These are phyloP conservation scores for Podospora comata DNA, from an alignment of 495 filamentous ascomycete species.

Conservation along the genomic window DNA sequence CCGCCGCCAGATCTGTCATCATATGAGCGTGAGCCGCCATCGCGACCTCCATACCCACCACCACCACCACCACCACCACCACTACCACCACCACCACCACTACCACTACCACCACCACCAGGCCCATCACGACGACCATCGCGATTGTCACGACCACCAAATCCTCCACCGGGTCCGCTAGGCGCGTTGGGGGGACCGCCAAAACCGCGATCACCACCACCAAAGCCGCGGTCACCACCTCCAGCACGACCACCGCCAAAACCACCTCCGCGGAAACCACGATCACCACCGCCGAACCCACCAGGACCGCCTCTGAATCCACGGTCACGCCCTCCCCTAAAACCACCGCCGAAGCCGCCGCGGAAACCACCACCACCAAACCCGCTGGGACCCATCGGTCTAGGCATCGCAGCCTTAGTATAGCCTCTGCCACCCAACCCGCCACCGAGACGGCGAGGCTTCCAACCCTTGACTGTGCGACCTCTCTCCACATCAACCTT, in stretches of 20 bases:
- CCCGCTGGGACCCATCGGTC: slow-evolving; percentile 70
- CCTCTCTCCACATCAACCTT: slow-evolving; percentile 96
- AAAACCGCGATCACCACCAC: slow-evolving; percentile 46
- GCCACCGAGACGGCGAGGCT: slow-evolving; percentile 85
- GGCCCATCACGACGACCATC: slow-evolving; percentile 43
- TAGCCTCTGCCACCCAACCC: slow-evolving; percentile 91
- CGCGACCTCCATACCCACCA: slow-evolving; percentile 49
- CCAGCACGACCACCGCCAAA: slow-evolving; percentile 57
- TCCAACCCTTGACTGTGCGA: slow-evolving; percentile 91
- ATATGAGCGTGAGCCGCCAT: slow-evolving; percentile 55
- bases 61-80: slow-evolving; percentile 49
- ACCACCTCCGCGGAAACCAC: slow-evolving; percentile 54
- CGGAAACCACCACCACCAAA: slow-evolving; percentile 62
- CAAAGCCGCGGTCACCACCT: slow-evolving; percentile 56
- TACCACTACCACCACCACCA: slow-evolving; percentile 39
- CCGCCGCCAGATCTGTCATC: slow-evolving; percentile 61
- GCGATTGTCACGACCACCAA: slow-evolving; percentile 41
- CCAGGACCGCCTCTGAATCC: slow-evolving; percentile 60
- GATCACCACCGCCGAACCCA: slow-evolving; percentile 45
- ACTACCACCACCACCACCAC: slow-evolving; percentile 35
- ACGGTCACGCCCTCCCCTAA: slow-evolving; percentile 45
- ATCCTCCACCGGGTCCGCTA: slow-evolving; percentile 41
- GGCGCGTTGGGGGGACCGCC: slow-evolving; percentile 31
- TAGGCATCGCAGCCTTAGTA: slow-evolving; percentile 74
- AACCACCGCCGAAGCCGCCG: slow-evolving; percentile 58